phyloP scores from a whole-genome alignment of 495 filamentous ascomycete species.

The Aspergillus avenaceus region DNA sequence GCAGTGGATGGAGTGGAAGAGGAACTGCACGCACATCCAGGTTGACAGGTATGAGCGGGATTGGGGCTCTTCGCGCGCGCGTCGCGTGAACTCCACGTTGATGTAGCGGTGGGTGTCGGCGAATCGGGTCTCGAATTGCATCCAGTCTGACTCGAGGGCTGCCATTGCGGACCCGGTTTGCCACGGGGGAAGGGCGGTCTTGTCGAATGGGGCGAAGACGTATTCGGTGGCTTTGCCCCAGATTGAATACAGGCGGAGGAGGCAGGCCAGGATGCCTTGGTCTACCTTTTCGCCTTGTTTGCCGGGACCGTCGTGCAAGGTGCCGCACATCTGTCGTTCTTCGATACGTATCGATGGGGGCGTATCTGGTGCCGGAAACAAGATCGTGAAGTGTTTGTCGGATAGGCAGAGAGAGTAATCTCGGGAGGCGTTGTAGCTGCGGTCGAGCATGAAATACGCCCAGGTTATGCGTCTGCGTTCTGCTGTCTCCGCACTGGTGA shows the following conservation, averaged over 20 bases:
- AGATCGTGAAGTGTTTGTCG: constrained; percentile 23
- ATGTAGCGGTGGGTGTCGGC: constrained; percentile 25
- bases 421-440: constrained; percentile 25
- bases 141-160: constrained; percentile 27
- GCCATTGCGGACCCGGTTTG: constrained; percentile 23
- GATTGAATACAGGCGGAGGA: constrained; percentile 20
- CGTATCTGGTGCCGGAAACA: constrained; percentile 12
- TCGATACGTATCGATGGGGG: not conserved
- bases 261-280: constrained; percentile 20
- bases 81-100: constrained; percentile 23
- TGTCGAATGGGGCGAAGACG: constrained; percentile 19
- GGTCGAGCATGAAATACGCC: constrained; percentile 31
- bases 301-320: constrained; percentile 14
- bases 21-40: constrained; percentile 27
- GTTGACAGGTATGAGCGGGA: constrained; percentile 20
- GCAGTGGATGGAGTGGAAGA: constrained; percentile 27
- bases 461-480: constrained; percentile 22
- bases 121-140: constrained; percentile 29
- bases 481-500: constrained; percentile 5
- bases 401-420: constrained; percentile 24
- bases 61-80: constrained; percentile 20
- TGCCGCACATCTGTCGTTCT: not conserved
- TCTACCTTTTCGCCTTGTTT: constrained; percentile 21
- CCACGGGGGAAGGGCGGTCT: constrained; percentile 21
- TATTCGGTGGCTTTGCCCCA: constrained; percentile 29